A percentile compares a stretch with the other conserved stretches of the same genome.
phyloP scores from a whole-genome alignment of 2,329 filamentous ascomycete species.

The Penicillium sp. region DNA sequence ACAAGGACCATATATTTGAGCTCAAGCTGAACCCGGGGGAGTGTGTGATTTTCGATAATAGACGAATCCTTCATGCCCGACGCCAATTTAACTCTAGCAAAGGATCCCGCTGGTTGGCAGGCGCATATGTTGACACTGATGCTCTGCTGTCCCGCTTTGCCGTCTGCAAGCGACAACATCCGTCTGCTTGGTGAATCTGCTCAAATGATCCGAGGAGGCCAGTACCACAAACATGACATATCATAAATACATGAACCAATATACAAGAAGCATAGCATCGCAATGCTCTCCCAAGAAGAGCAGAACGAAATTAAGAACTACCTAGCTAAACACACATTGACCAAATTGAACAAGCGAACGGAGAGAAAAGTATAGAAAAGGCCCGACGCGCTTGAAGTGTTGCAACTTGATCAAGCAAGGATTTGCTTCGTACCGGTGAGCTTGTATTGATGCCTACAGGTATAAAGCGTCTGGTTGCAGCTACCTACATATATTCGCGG shows the following conservation, averaged over 20 bases:
- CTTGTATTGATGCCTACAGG: no score
- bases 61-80: conserved; percentile 79
- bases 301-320: no score
- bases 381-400: neutral
- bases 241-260: neutral
- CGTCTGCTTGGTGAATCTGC: conserved; percentile 6
- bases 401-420: no score
- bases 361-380: neutral
- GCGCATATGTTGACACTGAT: conserved; percentile 75
- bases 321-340: no score
- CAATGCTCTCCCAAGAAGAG: neutral
- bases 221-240: neutral
- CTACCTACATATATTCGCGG: no score
- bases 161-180: conserved; percentile 35
- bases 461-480: no score
- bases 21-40: conserved; percentile 75
- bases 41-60: conserved; percentile 91
- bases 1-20: conserved; percentile 60
- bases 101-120: conserved; percentile 78
- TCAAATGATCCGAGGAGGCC: neutral
- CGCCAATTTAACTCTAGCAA: conserved; percentile 65
- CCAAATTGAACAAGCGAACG: no score
- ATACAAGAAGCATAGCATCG: neutral
- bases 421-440: no score
- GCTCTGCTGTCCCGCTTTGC: conserved; percentile 54